Percentiles rank a stretch among this genome's conserved stretches.
Evolutionary conservation across 2,329 filamentous ascomycete species (phyloP).

Genomic region (Trichoderma sp.): DNA sequence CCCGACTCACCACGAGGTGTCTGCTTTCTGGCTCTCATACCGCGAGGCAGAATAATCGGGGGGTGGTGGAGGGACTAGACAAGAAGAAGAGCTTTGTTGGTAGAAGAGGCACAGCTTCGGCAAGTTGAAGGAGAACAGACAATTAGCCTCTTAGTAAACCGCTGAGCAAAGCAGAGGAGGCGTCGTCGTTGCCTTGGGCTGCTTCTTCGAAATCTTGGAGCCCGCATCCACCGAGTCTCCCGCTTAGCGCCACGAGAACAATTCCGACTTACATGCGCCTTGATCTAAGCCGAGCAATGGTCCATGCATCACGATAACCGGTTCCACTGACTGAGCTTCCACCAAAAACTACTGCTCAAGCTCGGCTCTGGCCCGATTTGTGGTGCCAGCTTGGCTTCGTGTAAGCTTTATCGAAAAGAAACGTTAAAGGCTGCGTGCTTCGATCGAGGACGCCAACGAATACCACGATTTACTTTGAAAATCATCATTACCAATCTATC

Average conservation of each 20-base stretch:
- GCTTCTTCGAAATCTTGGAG: not conserved
- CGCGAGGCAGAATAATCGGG: constrained; percentile 8
- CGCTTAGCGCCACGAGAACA: not conserved
- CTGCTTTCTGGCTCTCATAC: not conserved
- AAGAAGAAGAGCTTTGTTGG: not conserved
- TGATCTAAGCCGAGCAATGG: not conserved
- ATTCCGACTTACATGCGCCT: not conserved
- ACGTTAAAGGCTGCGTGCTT: too few species aligned
- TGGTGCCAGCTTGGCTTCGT: not conserved
- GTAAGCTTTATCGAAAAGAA: not conserved
- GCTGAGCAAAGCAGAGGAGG: not conserved
- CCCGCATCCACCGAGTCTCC: not conserved
- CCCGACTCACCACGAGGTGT: not conserved
- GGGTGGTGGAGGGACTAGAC: constrained; percentile 13
- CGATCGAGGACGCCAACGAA: not conserved
- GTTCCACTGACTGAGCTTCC: not conserved
- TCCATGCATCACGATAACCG: constrained; percentile 9
- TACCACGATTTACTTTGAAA: not conserved
- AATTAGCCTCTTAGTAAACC: not conserved
- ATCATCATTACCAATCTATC: not conserved
- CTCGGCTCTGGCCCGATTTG: not conserved
- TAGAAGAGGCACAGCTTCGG: not conserved
- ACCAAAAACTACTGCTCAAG: not conserved
- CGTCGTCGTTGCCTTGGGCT: not conserved
- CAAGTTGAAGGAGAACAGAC: not conserved